Percentiles rank a stretch among this genome's conserved stretches.
These are phyloP conservation scores for Leccinum aurantiacum DNA, from an alignment of 768 basidiomycete genomes.

Conservation along the genomic window DNA sequence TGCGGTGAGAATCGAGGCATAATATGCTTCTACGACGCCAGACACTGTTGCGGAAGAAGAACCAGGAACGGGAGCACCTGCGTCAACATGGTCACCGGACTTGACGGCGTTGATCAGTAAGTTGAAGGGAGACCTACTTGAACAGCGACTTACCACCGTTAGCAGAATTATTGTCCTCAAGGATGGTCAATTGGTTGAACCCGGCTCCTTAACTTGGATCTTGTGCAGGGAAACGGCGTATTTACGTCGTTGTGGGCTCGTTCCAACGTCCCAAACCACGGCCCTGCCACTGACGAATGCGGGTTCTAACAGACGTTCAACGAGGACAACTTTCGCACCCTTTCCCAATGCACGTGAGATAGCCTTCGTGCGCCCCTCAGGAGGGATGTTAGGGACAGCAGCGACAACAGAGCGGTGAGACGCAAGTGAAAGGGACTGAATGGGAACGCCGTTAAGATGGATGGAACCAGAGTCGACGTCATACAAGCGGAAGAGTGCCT, in stretches of 20 bases:
- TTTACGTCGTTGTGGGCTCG: constrained; percentile 86
- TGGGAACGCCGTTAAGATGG: constrained; percentile 82
- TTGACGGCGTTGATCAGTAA: constrained; percentile 56
- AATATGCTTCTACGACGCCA: too few species aligned
- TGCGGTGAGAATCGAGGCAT: too few species aligned
- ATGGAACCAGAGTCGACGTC: constrained; percentile 82
- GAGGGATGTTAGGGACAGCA: constrained; percentile 82
- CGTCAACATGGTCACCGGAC: too few species aligned
- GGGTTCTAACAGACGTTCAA: constrained; percentile 27
- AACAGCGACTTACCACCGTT: neutral
- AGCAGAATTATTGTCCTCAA: constrained; percentile 85
- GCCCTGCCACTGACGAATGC: neutral
- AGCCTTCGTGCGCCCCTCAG: constrained; percentile 24
- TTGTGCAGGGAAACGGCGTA: constrained; percentile 66
- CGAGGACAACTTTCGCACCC: constrained; percentile 25
- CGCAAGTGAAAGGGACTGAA: constrained; percentile 81
- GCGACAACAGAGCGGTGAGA: constrained; percentile 81
- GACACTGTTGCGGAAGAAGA: too few species aligned
- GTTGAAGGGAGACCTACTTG: constrained; percentile 20
- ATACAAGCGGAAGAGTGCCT: constrained; percentile 92
- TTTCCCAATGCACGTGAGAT: constrained; percentile 26
- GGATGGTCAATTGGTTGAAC: constrained; percentile 85
- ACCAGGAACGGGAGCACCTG: too few species aligned
- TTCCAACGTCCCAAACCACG: too few species aligned
- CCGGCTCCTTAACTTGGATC: constrained; percentile 66